Percentiles rank a stretch among this genome's conserved stretches.
Conservation (phyloP, 2,329 filamentous ascomycete species). For the Monosporascus ibericus region DNA sequence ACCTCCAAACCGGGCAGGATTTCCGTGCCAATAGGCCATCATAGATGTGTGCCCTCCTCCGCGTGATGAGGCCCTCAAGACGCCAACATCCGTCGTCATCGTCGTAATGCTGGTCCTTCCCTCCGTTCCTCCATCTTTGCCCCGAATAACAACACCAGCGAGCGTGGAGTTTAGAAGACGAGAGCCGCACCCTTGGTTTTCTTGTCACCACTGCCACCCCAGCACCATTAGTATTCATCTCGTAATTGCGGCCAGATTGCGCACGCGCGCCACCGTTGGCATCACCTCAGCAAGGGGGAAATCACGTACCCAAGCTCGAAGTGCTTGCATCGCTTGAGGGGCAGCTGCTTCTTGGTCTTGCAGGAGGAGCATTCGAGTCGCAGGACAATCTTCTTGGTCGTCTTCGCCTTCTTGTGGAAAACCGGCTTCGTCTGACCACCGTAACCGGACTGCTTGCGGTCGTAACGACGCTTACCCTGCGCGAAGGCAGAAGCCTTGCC, state of each 20-base stretch:
- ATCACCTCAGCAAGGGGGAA: neutral
- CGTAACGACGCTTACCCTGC: conserved; percentile 99
- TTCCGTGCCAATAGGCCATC: neutral
- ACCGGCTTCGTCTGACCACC: conserved; percentile 99
- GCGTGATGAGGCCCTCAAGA: neutral
- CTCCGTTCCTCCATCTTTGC: neutral
- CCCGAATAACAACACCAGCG: conserved; percentile 34
- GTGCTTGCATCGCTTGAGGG: conserved; percentile 99
- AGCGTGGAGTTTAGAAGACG: conserved; percentile 73
- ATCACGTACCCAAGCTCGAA: conserved; percentile 92
- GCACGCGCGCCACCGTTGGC: too few species aligned
- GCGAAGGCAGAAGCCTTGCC: conserved; percentile 79
- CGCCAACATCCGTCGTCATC: neutral
- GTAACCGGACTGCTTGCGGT: conserved; percentile 98
- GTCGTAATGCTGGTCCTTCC: neutral
- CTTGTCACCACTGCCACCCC: conserved; percentile 85
- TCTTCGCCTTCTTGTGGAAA: conserved; percentile 99
- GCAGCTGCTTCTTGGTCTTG: conserved; percentile 97
- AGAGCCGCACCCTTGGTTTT: conserved; percentile 99
- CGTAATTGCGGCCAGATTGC: too few species aligned
- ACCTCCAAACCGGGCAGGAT: neutral
- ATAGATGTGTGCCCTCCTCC: neutral
- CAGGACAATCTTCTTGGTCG: conserved; percentile 99
- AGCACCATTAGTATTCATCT: conserved; percentile 31
- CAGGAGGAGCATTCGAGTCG: conserved; percentile 94